Conservation (phyloP, 768 basidiomycete genomes). For the Goffeauzyma gilvescens region DNA sequence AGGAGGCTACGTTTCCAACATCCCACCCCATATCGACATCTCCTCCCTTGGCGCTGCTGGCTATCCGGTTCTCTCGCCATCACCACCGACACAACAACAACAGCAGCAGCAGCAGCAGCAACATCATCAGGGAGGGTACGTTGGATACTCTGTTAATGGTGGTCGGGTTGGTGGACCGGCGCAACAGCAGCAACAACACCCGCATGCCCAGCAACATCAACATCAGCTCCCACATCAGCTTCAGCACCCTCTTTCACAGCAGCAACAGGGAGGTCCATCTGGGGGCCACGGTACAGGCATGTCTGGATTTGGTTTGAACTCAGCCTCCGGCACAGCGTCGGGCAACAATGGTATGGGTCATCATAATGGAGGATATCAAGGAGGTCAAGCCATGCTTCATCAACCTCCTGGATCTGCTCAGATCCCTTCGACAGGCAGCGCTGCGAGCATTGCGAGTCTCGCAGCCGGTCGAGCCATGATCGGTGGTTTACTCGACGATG, state of each 20-base stretch:
- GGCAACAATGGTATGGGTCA: too few relatives aligned
- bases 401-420: too few relatives aligned
- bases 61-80: neutral
- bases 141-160: too few relatives aligned
- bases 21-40: neutral
- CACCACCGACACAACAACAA: neutral
- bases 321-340: too few relatives aligned
- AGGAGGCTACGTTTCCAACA: neutral
- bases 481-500: slow-evolving; percentile 27
- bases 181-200: neutral
- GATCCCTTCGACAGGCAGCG: too few relatives aligned
- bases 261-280: neutral
- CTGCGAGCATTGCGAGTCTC: neutral
- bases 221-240: neutral
- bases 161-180: too few relatives aligned
- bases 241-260: neutral
- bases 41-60: neutral
- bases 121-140: too few relatives aligned
- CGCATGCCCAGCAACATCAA: neutral
- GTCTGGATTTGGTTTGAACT: too few relatives aligned
- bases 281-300: neutral
- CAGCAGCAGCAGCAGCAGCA: neutral
- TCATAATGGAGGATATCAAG: neutral
- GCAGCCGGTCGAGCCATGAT: slow-evolving; percentile 2
- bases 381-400: too few relatives aligned